Evolutionary conservation across 2,329 filamentous ascomycete genomes (phyloP), one percentile per base, ranked within the genome.

Genomic region (Fusarium nisikadoi): DNA sequence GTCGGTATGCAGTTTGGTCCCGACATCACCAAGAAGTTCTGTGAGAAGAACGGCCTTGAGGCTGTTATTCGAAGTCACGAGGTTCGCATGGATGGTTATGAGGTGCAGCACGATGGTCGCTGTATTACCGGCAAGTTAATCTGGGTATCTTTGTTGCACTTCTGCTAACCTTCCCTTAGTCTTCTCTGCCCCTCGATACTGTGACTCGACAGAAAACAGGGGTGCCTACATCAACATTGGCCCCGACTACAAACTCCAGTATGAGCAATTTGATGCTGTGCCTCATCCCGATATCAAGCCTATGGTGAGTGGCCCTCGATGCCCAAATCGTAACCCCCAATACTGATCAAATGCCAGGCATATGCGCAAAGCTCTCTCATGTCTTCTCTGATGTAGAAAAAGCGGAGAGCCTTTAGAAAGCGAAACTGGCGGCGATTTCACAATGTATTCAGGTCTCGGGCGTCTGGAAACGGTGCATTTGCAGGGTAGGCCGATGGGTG

Each of bases 61-160:
- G 96, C 96, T 49, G 92, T 99, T 73, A 99, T 99, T 77, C 92
- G 96, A 76, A 97, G 94, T 79, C 96, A 99, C 84, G 96, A 99
- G 82, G 96, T 99, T 33, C 91, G 96, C 77, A 99, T 99, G 96
- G 95, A 96, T 68, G 96, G 96, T n/a, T 99, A 98, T 79, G 95
- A 99, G 81, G 93, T 97, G 75, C 95, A 99, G 86, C 96, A 99
- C 81, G 93, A 96, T 77, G 96, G 95, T 72, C 92, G 90, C 76
- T 99, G 96, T 81, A 98, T 99, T 77, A 99, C 96, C 50, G 92
- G 92, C 93, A 86, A 74, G 87, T 82, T 54, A 46, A 42, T 19
- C 5, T 29, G 23, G 42, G 20, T 62, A 41, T 47, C 19, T 17
- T 31, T 47, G 14, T 17, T 56, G 11, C 49, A 25, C 31, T n/a